phyloP scores from a whole-genome alignment of 306 rosid genomes.

The Fragaria ananassa region DNA sequence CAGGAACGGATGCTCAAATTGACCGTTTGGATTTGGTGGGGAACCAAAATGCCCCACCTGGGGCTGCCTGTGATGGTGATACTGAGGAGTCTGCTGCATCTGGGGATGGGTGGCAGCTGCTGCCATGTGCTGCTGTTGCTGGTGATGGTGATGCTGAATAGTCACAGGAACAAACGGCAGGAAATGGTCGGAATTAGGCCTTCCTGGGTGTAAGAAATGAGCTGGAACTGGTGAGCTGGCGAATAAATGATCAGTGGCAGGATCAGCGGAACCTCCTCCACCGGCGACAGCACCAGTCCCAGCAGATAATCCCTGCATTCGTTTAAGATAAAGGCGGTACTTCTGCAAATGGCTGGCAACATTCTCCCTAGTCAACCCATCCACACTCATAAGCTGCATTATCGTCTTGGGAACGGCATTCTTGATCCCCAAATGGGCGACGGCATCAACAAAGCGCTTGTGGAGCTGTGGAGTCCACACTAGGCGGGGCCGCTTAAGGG shows the following conservation, averaged over 20 bases:
- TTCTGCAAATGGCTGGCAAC: slow-evolving; percentile 95
- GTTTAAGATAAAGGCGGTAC: slow-evolving; percentile 87
- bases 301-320: slow-evolving; percentile 83
- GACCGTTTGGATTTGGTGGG: slow-evolving; percentile 59
- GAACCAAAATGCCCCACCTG: slow-evolving; percentile 89
- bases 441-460: slow-evolving; percentile 91
- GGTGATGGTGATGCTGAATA: slow-evolving; percentile 67
- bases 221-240: slow-evolving; percentile 93
- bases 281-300: slow-evolving; percentile 35
- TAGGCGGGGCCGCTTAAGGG: slow-evolving; percentile 90
- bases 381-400: slow-evolving; percentile 99
- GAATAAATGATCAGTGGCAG: slow-evolving; percentile 83
- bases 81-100: slow-evolving; percentile 48
- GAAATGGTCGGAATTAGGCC: slow-evolving; percentile 79
- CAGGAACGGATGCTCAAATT: slow-evolving; percentile 77
- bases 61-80: slow-evolving; percentile 33
- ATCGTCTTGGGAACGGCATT: slow-evolving; percentile 97
- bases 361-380: slow-evolving; percentile 91
- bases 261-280: slow-evolving; percentile 38
- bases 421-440: slow-evolving; percentile 88
- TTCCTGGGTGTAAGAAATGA: slow-evolving; percentile 69
- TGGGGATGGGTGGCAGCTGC: slow-evolving; percentile 45
- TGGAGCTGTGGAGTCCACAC: slow-evolving; percentile 99
- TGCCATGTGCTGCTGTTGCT: slow-evolving; percentile 62
- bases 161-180: slow-evolving; percentile 86